Evolutionary conservation across 2,329 filamentous ascomycete genomes (phyloP).

Genomic region (Fusarium musae): DNA sequence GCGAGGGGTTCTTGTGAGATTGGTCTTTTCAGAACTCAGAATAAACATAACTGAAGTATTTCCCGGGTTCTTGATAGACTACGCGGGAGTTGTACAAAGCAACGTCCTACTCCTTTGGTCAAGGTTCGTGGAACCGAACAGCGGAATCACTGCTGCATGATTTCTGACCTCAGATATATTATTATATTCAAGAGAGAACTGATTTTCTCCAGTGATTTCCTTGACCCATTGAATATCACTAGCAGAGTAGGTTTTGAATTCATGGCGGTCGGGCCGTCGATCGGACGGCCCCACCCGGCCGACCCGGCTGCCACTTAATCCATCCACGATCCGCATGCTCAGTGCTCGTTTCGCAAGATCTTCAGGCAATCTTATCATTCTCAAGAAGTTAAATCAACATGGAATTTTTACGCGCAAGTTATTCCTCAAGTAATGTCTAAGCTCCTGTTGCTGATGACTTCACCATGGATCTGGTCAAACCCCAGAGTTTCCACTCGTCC

Average conservation of each 20-base stretch:
- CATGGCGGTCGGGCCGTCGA: constrained; percentile 26
- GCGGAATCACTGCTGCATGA: background rate
- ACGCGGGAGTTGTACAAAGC: constrained; percentile 6
- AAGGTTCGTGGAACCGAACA: background rate
- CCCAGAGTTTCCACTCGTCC: background rate
- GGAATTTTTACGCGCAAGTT: background rate
- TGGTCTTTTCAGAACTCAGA: background rate
- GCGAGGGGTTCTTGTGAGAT: background rate
- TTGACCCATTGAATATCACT: background rate
- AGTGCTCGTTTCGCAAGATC: background rate
- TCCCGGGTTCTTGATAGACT: constrained; percentile 26
- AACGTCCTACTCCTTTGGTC: background rate
- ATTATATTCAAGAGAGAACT: background rate
- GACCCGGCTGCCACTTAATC: constrained; percentile 1
- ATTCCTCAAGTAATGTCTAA: background rate
- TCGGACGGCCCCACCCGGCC: constrained; percentile 34
- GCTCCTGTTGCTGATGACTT: background rate
- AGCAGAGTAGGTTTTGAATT: background rate
- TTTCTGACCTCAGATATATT: background rate
- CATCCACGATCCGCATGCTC: background rate
- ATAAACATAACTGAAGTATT: background rate
- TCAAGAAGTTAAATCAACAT: background rate
- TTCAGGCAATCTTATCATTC: background rate
- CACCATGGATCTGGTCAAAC: background rate
- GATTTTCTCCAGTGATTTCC: background rate